Conservation (phyloP, 2,329 filamentous ascomycete genomes). For the Ceratocystis ficicola region DNA sequence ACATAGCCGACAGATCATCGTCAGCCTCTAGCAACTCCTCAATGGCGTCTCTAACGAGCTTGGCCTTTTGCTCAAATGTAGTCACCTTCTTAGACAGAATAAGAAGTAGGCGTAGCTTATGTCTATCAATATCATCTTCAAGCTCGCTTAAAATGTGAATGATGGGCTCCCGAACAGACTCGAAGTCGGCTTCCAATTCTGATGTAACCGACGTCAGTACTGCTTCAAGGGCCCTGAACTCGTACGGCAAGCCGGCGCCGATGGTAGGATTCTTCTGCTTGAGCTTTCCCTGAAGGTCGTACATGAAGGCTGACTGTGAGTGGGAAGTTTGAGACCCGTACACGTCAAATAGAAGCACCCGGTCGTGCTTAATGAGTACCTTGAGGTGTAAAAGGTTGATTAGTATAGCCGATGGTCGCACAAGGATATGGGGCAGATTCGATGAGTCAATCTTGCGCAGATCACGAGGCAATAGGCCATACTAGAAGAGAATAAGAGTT, state of each 20-base stretch:
- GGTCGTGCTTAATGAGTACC: constrained; percentile 87
- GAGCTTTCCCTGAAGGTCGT: constrained; percentile 86
- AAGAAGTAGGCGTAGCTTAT: constrained; percentile 80
- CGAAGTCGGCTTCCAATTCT: constrained; percentile 86
- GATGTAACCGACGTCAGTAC: constrained; percentile 88
- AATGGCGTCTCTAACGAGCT: constrained; percentile 84
- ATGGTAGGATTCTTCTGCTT: constrained; percentile 51
- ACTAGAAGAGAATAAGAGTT: constrained; percentile 38
- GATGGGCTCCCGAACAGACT: constrained; percentile 83
- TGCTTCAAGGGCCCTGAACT: constrained; percentile 90
- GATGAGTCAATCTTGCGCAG: constrained; percentile 96
- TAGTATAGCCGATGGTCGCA: constrained; percentile 83
- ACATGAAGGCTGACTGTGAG: constrained; percentile 94
- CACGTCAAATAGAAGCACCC: constrained; percentile 88
- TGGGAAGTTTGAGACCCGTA: constrained; percentile 92
- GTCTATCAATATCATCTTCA: constrained; percentile 91
- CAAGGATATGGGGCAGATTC: constrained; percentile 84
- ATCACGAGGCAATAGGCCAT: constrained; percentile 84
- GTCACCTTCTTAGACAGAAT: constrained; percentile 92
- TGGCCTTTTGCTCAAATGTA: constrained; percentile 94
- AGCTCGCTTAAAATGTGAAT: constrained; percentile 78
- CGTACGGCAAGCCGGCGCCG: constrained; percentile 63
- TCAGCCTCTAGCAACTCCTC: constrained; percentile 93
- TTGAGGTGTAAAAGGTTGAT: constrained; percentile 94
- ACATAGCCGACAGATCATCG: constrained; percentile 90